Base-by-base conservation (phyloP, 371 early-diverging fungal species). In the Globomyces sp. region DNA sequence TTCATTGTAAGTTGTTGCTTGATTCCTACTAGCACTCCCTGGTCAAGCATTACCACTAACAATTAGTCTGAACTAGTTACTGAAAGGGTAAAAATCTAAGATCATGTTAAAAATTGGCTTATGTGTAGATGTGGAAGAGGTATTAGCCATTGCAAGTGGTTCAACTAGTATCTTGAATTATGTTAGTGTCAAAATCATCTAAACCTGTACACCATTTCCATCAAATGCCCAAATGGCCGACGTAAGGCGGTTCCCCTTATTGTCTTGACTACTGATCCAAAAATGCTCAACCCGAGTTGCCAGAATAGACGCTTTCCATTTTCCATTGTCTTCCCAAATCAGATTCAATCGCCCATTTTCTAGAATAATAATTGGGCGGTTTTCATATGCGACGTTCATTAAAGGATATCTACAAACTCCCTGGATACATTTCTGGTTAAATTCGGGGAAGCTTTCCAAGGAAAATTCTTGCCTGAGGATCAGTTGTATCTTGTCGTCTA, bases 21-120 rank as follows among this genome's bases (percentile, higher is more conserved):
- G 11, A 92, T 77, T 13, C 95, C 95, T 43, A 90, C 80, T 44
- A 92, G 78, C 5, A 94, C 81, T 0, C 93, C 92, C 61, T 88
- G 82, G 10, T 87, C 82, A 50, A 90, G 72, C 37, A 89, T 58
- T 24, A 92, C 83, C n/a, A 89, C 92, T 90, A 79, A 4, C 41
- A 70, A 50, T 13, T 13, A 53, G 48, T 24, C 2, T 24, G 24
- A 24, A 34, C 3, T 1, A 69, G 77, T 74, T 79, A 91, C 91
- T 85, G 58, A 90, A 79, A 3, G 92, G 92, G 71, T 89, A 90
- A 71, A 89, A 93, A 48, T 92, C 93, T 10, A 63, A 36, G 3
- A n/a, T 11, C 13, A 63, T 11, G n/a, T 45, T 4, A 9, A 63
- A 63, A 2, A 41, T 24, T 24, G 9, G 6, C 55, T 24, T 24